Evolutionary conservation across 1,284 basidiomycete species (phyloP), one percentile per base, ranked within the genome.

Genomic region (Sphaerobolus stellatus): DNA sequence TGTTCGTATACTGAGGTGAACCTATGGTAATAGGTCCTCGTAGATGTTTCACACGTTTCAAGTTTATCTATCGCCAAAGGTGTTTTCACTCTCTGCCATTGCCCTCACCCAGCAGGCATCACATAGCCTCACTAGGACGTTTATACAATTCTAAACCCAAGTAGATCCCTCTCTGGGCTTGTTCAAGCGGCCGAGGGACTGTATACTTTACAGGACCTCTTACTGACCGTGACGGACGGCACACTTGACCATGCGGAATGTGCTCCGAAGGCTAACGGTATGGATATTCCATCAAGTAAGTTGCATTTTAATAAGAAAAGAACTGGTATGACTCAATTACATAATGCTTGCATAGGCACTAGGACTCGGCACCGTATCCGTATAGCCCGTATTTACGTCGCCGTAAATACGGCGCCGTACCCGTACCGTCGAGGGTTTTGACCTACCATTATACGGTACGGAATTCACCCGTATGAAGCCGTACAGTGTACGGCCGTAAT

Each of bases 241-340:
- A 41, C 28, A 31, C 29, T 22, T 9, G 34, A 57, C 20, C 54
- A 49, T 18, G 14, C 51, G 16, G 14, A 11, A 16, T 22, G 24
- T 22, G n/a, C 14, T 28, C n/a, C 31, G 20, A 52, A 9, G 40
- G 9, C 40, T n/a, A 30, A 53, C 16, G 59, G 59, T 7, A 54
- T 46, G 13, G 44, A 56, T 16, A 28, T 60, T 16, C 52, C 58
- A 47, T 60, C 34, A 62, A 66, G 75, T 76, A 41, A 52, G 62
- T 63, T 11, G 14, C 4, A 3, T 57, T 46, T 25, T 28, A 20
- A 6, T 18, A 31, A 13, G 28, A 16, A 13, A 40, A 18, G 24
- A n/a, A n/a, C n/a, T n/a, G n/a, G 54, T 24, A 52, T 36, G 4
- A 34, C 43, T 38, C n/a, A 41, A 18, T 7, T 3, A 44, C 29